Conservation (phyloP, 2,329 filamentous ascomycete genomes). For the Didymella arachidicola region DNA sequence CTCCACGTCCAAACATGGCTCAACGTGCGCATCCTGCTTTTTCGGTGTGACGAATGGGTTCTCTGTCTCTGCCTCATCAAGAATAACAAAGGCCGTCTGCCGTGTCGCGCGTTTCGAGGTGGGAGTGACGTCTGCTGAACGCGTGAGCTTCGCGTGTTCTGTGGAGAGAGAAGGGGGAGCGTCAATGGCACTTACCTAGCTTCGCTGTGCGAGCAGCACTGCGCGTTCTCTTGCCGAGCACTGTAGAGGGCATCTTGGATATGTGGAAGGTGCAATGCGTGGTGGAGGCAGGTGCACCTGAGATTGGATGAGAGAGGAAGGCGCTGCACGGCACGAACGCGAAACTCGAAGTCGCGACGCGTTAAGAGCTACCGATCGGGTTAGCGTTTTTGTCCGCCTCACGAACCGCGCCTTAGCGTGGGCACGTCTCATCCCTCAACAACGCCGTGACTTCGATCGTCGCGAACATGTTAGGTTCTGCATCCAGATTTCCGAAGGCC, state of each 20-base stretch:
- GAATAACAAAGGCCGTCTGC: constrained; percentile 54
- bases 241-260: constrained; percentile 42
- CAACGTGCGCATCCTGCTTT: constrained; percentile 47
- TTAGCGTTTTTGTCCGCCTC: constrained; percentile 3
- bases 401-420: background rate
- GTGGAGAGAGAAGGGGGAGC: constrained; percentile 18
- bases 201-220: constrained; percentile 37
- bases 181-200: constrained; percentile 35
- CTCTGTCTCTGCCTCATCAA: constrained; percentile 72
- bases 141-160: constrained; percentile 37
- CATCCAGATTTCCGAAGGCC: background rate
- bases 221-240: constrained; percentile 52
- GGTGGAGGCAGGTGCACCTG: constrained; percentile 32
- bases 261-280: constrained; percentile 31
- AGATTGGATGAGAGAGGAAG: constrained; percentile 26
- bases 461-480: background rate
- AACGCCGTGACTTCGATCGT: background rate
- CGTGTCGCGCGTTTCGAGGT: constrained; percentile 52
- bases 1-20: constrained; percentile 57
- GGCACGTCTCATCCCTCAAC: background rate
- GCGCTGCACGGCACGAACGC: constrained; percentile 21
- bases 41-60: constrained; percentile 61
- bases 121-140: constrained; percentile 34
- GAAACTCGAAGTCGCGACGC: constrained; percentile 32
- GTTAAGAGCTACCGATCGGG: constrained; percentile 25